phyloP scores from a whole-genome alignment of 345 rosid species.

The Sonneratia alba region DNA sequence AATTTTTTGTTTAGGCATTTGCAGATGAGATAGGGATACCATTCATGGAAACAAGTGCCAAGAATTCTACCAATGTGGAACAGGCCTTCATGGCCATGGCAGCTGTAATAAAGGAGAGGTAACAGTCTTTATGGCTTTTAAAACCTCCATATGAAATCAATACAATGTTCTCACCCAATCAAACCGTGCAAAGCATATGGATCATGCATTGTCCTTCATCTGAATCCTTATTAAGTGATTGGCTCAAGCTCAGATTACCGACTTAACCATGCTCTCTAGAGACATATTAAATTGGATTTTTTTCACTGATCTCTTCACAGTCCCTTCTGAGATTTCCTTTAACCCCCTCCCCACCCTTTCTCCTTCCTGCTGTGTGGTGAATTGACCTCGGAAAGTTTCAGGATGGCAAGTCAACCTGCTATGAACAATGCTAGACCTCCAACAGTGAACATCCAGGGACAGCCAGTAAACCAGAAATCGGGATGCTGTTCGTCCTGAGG shows the following conservation, averaged over 20 bases:
- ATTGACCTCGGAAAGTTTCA: slow-evolving; percentile 8
- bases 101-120: slow-evolving; percentile 64
- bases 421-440: slow-evolving; percentile 49
- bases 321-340: too few species aligned
- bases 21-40: slow-evolving; percentile 81
- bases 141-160: too few species aligned
- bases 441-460: slow-evolving; percentile 64
- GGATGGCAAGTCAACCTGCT: slow-evolving; percentile 79
- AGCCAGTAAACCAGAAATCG: slow-evolving; percentile 65
- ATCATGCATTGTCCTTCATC: too few species aligned
- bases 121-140: neutral
- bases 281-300: neutral
- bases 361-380: neutral
- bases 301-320: neutral
- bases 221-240: too few species aligned
- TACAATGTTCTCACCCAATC: too few species aligned
- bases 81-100: slow-evolving; percentile 86
- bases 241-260: too few species aligned
- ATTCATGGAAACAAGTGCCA: slow-evolving; percentile 81
- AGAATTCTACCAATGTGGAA: slow-evolving; percentile 61
- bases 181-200: too few species aligned
- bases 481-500: slow-evolving; percentile 69
- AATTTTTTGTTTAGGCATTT: slow-evolving; percentile 37
- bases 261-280: neutral
- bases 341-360: too few species aligned